Conservation (phyloP, 495 filamentous ascomycete species). For the Penicillium bialowiezense region DNA sequence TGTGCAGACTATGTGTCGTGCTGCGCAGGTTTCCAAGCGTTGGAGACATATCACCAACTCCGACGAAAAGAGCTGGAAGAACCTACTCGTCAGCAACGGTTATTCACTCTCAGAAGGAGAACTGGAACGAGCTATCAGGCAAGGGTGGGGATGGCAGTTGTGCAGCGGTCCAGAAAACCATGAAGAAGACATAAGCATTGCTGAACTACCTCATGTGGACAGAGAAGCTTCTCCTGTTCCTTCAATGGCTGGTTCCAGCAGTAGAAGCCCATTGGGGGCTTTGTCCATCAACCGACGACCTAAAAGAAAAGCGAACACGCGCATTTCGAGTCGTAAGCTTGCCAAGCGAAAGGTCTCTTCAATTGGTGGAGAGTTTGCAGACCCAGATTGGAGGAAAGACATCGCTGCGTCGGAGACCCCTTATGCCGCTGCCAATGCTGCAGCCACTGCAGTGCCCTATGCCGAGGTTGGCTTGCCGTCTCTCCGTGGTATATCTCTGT, state of each 20-base stretch:
- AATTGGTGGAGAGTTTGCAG: constrained; percentile 35
- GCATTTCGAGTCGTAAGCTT: constrained; percentile 45
- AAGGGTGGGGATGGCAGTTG: constrained; percentile 99
- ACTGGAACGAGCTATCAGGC: constrained; percentile 76
- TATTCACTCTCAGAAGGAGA: constrained; percentile 78
- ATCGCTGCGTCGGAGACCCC: constrained; percentile 66
- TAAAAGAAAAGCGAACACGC: constrained; percentile 54
- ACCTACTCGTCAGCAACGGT: constrained; percentile 80
- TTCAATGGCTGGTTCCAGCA: constrained; percentile 26
- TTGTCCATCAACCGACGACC: constrained; percentile 34
- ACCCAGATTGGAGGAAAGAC: constrained; percentile 43
- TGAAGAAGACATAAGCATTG: constrained; percentile 72
- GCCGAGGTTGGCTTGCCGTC: constrained; percentile 75
- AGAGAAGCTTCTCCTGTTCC: constrained; percentile 37
- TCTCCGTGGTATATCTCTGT: constrained; percentile 81
- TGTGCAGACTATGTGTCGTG: constrained; percentile 80
- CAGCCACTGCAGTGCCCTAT: constrained; percentile 75
- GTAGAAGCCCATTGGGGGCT: constrained; percentile 20
- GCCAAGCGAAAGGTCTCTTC: constrained; percentile 54
- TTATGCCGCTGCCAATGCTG: constrained; percentile 78
- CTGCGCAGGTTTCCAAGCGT: constrained; percentile 89
- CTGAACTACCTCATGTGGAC: constrained; percentile 44
- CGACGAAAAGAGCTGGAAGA: constrained; percentile 95
- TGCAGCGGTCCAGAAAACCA: constrained; percentile 69
- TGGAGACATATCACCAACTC: constrained; percentile 89